Percentiles rank a stretch among this genome's conserved stretches.
phyloP scores from a whole-genome alignment of 306 rosid species.

The Echinosophora koreensis region DNA sequence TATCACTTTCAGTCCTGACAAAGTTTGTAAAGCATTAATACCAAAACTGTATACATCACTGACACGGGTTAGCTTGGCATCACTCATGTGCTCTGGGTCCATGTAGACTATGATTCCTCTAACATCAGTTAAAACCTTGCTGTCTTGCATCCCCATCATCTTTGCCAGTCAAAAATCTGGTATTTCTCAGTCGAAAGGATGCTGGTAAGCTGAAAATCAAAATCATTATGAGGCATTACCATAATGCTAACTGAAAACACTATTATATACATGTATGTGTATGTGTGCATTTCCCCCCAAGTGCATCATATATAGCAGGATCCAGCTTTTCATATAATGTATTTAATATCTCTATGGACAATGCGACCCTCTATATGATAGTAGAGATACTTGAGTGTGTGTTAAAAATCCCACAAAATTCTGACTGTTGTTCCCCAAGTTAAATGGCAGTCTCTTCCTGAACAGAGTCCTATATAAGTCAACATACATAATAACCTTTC shows the following conservation, averaged over 20 bases:
- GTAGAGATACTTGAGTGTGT: slow-evolving; percentile 80
- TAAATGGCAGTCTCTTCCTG: slow-evolving; percentile 66
- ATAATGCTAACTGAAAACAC: neutral
- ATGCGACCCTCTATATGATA: slow-evolving; percentile 78
- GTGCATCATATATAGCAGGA: neutral
- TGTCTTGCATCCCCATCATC: slow-evolving; percentile 76
- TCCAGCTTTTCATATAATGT: neutral
- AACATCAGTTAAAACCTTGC: slow-evolving; percentile 81
- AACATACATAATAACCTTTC: neutral
- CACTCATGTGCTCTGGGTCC: no score
- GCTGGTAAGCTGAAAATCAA: slow-evolving; percentile 72
- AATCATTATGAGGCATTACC: neutral
- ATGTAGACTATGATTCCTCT: slow-evolving; percentile 96
- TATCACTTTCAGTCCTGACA: slow-evolving; percentile 87
- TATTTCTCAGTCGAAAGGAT: slow-evolving; percentile 70
- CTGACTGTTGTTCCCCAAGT: slow-evolving; percentile 73
- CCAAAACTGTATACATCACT: slow-evolving; percentile 93
- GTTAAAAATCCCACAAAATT: slow-evolving; percentile 82
- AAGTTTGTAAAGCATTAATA: slow-evolving; percentile 74
- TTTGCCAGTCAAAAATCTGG: no score
- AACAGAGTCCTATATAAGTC: neutral
- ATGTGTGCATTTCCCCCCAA: neutral
- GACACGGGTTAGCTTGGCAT: slow-evolving; percentile 81
- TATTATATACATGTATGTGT: neutral
- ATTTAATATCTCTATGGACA: slow-evolving; percentile 94